Evolutionary conservation across 192 early-diverging fungal species (phyloP).

Genomic region (Umbelopsis ramanniana): DNA sequence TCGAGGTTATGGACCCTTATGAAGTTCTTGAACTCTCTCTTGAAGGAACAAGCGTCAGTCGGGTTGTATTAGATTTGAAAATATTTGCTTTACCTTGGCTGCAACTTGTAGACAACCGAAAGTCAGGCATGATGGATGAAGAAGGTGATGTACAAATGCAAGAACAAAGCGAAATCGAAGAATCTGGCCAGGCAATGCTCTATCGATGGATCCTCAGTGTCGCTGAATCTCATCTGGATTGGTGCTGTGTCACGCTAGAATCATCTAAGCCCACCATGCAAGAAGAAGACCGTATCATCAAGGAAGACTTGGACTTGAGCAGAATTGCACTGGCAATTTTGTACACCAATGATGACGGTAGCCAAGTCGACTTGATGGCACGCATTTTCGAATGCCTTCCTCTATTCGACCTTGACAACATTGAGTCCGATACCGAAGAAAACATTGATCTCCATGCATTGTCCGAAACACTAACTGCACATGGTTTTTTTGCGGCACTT

Average conservation of each 20-base stretch:
- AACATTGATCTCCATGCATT: constrained; percentile 19
- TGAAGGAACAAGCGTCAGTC: constrained; percentile 35
- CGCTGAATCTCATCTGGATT: constrained; percentile 44
- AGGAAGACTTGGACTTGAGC: constrained; percentile 53
- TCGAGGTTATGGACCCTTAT: constrained; percentile 28
- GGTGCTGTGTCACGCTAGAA: constrained; percentile 53
- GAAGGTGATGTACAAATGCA: constrained; percentile 8
- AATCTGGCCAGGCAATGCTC: constrained; percentile 42
- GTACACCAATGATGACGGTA: constrained; percentile 49
- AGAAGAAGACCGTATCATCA: constrained; percentile 55
- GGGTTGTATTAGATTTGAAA: constrained; percentile 54
- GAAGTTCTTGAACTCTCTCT: constrained; percentile 34
- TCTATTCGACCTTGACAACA: constrained; percentile 38
- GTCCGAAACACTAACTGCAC: constrained; percentile 24
- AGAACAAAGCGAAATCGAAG: constrained; percentile 31
- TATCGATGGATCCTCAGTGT: constrained; percentile 52
- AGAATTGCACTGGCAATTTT: constrained; percentile 51
- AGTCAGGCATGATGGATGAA: background rate
- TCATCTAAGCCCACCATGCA: constrained; percentile 52
- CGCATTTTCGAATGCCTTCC: constrained; percentile 62
- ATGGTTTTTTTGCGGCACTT: constrained; percentile 34
- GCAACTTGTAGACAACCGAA: constrained; percentile 8
- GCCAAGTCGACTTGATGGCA: constrained; percentile 48
- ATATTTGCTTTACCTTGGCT: constrained; percentile 53
- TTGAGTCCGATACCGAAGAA: background rate